These are phyloP conservation scores for Kwoniella heveanensis DNA, from an alignment of 768 basidiomycete species.

Conservation along the genomic window DNA sequence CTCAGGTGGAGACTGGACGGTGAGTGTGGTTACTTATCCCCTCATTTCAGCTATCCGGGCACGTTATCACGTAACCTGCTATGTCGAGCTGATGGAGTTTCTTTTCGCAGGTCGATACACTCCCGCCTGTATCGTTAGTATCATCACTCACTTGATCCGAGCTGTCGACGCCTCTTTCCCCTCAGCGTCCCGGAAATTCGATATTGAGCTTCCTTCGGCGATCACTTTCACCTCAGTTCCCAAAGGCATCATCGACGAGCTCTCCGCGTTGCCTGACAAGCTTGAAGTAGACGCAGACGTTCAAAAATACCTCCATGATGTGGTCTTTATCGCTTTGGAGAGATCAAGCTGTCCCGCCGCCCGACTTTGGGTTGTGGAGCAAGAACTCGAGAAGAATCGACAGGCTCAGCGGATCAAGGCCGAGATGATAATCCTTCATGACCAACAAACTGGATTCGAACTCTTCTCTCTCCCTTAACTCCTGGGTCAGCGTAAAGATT, in stretches of 20 bases:
- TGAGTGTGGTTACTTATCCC: constrained; percentile 19
- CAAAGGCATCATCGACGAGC: constrained; percentile 20
- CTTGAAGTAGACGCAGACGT: constrained; percentile 30
- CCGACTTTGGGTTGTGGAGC: constrained; percentile 1
- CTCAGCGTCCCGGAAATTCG: constrained; percentile 20
- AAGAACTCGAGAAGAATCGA: constrained; percentile 8
- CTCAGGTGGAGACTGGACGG: constrained; percentile 46
- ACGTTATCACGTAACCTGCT: no score
- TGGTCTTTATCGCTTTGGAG: constrained; percentile 26
- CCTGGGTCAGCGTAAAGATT: neutral
- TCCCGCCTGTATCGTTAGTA: constrained; percentile 36
- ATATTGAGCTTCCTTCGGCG: constrained; percentile 33
- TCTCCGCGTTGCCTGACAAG: constrained; percentile 23
- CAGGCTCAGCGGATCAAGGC: constrained; percentile 26
- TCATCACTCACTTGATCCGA: constrained; percentile 35
- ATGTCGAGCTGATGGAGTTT: no score
- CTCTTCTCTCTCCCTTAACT: constrained; percentile 10
- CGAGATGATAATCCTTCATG: constrained; percentile 32
- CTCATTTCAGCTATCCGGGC: no score
- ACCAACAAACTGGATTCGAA: neutral
- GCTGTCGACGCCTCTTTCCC: constrained; percentile 38
- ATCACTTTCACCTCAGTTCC: constrained; percentile 41
- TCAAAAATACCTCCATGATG: constrained; percentile 32
- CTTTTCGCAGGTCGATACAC: constrained; percentile 48
- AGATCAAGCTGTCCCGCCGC: constrained; percentile 9